Base-by-base conservation (phyloP, 1,284 basidiomycete species). In the Ganoderma resinaceum region DNA sequence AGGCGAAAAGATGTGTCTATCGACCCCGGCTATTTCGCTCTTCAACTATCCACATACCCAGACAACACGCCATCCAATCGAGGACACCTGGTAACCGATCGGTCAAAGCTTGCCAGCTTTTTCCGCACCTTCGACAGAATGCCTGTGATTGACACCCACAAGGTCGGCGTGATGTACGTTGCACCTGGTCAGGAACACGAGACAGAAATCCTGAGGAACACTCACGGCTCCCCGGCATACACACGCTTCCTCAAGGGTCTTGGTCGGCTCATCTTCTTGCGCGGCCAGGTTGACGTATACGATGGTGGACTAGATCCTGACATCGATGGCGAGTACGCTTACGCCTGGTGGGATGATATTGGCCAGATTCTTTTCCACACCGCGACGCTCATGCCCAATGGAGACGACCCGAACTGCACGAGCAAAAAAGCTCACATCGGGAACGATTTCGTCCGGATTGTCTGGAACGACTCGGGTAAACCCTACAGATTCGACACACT, bases 321-420 rank as follows among this genome's bases (percentile, higher is more conserved):
- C 72, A 90, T 93, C 74, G 96, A 99, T 78, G 91, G 93, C 29
- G 95, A 99, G 80, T 97, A 96, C 76, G 94, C 96, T 0, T 99
- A 99, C 77, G 96, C 97, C 0, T 99, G 97, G 97, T 97, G 96
- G 92, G 96, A 99, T 80, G 96, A 98, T 76, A 97, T 98, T 57
- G 92, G 93, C 20, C 98, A 99, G 78, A 90, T 98, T 68, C 87
- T 98, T 63, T 99, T 95, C 80, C 98, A 99, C 80, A 93, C 96
- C 0, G 94, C 97, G 2, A 99, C 98, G 1, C 90, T 99, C 82
- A 99, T 99, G 98, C 98, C 98, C 2, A 93, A 90, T 63, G 80
- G 83, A n/a, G 78, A 86, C 7, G 80, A 87, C 65, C 92, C 96
- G 76, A 85, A 88, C 62, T 91, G 87, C 77, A 91, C 88, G 69